These are phyloP conservation scores for Bruguiera gymnorhiza DNA, from an alignment of 345 rosid species.

Conservation along the genomic window DNA sequence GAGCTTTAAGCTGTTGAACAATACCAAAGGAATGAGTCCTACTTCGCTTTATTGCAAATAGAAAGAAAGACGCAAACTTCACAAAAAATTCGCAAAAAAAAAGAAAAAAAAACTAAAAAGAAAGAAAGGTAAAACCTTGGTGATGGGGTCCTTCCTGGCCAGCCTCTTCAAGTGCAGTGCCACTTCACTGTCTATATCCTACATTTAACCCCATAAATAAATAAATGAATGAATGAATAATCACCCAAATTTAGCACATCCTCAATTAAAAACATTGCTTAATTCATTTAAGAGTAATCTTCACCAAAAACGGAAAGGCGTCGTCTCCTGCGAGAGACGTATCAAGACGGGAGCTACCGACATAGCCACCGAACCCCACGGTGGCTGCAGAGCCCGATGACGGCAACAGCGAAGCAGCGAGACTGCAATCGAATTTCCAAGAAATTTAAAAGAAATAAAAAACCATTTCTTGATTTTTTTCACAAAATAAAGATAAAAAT, in stretches of 20 bases:
- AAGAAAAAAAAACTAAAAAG: not conserved
- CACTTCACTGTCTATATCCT: conserved; percentile 84
- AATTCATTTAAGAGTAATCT: no score
- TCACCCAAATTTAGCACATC: not conserved
- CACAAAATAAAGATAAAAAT: not conserved
- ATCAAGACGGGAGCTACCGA: conserved; percentile 76
- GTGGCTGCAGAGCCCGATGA: conserved; percentile 59
- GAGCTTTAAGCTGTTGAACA: conserved; percentile 78
- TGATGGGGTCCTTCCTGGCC: conserved; percentile 81
- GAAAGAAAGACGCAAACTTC: not conserved
- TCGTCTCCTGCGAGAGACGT: conserved; percentile 48
- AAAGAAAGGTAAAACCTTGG: conserved; percentile 52
- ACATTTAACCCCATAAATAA: conserved; percentile 17
- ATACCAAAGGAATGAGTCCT: not conserved
- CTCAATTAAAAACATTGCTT: no score
- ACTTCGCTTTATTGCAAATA: not conserved
- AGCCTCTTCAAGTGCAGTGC: conserved; percentile 80
- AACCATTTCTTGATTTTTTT: no score
- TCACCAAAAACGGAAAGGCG: conserved; percentile 43
- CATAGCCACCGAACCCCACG: conserved; percentile 87
- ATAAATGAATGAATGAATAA: not conserved
- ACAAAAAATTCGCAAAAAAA: not conserved
- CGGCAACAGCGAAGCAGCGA: conserved; percentile 75
- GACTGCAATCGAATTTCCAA: conserved; percentile 27
- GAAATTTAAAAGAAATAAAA: not conserved